Evolutionary conservation across 345 rosid genomes (phyloP).

Genomic region (Brassica nigra): DNA sequence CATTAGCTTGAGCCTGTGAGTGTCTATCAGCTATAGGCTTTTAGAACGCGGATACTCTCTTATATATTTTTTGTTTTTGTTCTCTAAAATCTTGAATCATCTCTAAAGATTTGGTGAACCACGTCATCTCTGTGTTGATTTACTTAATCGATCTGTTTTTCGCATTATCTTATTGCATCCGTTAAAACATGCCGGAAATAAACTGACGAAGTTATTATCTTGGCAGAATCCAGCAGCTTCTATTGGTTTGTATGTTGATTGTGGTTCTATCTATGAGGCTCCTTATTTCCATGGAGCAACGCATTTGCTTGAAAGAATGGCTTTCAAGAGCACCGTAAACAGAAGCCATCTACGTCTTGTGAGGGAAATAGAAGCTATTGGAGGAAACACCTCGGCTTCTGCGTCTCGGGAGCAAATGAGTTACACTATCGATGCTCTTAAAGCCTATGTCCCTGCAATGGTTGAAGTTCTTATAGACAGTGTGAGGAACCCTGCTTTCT

Average conservation of each 20-base stretch:
- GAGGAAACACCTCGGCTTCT: constrained; percentile 63
- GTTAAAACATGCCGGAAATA: not conserved
- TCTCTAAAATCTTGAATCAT: not conserved
- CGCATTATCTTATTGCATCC: not conserved
- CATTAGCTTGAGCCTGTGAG: no score
- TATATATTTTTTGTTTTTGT: no score
- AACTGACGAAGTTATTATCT: constrained; percentile 2
- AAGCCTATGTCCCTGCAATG: constrained; percentile 70
- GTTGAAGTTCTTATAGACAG: constrained; percentile 73
- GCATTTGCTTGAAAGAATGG: constrained; percentile 74
- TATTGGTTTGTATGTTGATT: constrained; percentile 62
- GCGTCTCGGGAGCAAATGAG: constrained; percentile 78
- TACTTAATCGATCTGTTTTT: not conserved
- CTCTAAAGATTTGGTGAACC: not conserved
- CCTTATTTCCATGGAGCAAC: constrained; percentile 65
- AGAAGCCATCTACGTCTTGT: constrained; percentile 65
- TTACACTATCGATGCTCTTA: constrained; percentile 45
- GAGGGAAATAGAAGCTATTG: constrained; percentile 79
- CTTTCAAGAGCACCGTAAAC: constrained; percentile 73
- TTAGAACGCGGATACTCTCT: not conserved
- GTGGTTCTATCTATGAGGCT: constrained; percentile 71
- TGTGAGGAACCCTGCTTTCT: constrained; percentile 73
- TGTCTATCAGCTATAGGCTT: no score
- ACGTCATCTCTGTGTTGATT: not conserved
- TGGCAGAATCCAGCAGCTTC: constrained; percentile 68